Evolutionary conservation across 371 early-diverging fungal genomes (phyloP).

Genomic region (Lichtheimia ornata): DNA sequence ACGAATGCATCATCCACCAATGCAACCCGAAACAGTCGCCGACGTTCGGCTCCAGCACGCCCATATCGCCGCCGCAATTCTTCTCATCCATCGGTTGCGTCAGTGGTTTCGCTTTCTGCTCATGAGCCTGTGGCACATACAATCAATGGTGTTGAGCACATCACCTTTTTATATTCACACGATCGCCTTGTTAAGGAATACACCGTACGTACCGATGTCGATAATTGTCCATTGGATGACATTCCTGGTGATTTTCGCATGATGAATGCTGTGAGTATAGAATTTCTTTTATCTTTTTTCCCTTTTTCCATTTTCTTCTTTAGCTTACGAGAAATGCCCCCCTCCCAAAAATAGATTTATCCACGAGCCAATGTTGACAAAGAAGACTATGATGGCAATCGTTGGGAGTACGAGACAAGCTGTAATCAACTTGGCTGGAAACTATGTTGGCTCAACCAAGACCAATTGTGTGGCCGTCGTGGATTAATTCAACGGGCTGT

Average conservation of each 20-base stretch:
- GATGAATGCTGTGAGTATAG: constrained; percentile 63
- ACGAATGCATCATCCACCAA: constrained; percentile 3
- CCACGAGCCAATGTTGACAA: constrained; percentile 74
- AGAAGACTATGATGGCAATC: constrained; percentile 78
- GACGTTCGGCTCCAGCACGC: constrained; percentile 10
- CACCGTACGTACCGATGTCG: constrained; percentile 79
- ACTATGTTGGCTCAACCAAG: constrained; percentile 78
- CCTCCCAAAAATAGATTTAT: constrained; percentile 60
- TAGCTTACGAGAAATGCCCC: too few species aligned
- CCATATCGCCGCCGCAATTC: constrained; percentile 36
- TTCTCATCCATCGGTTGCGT: constrained; percentile 51
- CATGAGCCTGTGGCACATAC: constrained; percentile 48
- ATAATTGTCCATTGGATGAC: constrained; percentile 58
- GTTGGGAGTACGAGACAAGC: constrained; percentile 90
- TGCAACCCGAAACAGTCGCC: constrained; percentile 7
- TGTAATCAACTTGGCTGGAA: constrained; percentile 89
- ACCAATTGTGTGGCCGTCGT: constrained; percentile 73
- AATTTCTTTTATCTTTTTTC: neutral
- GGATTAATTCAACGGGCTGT: constrained; percentile 92
- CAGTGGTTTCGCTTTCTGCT: constrained; percentile 49
- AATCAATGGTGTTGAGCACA: constrained; percentile 61
- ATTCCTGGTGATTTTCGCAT: constrained; percentile 70
- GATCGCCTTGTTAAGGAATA: constrained; percentile 70
- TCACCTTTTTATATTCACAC: constrained; percentile 67
- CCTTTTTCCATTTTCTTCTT: neutral